Evolutionary conservation across 2,329 filamentous ascomycete genomes (phyloP).

Genomic region (Lachnellula hyalina): DNA sequence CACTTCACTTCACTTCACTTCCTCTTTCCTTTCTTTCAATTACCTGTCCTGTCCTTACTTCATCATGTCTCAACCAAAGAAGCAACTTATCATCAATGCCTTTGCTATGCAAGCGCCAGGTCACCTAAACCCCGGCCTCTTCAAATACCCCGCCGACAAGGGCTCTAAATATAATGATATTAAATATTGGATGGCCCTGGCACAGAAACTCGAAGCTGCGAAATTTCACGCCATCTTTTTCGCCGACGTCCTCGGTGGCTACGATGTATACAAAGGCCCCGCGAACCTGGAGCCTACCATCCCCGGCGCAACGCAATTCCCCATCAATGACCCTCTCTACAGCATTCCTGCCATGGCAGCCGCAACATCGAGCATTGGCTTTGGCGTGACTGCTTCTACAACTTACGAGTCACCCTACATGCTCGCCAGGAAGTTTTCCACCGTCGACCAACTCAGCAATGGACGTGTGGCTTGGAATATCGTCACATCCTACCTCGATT

Average conservation of each 20-base stretch:
- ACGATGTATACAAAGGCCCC: slow-evolving; percentile 64
- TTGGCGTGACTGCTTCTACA: slow-evolving; percentile 62
- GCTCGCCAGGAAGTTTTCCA: slow-evolving; percentile 24
- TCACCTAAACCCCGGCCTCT: slow-evolving; percentile 51
- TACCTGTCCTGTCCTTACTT: neutral
- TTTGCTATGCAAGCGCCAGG: slow-evolving; percentile 46
- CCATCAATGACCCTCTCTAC: slow-evolving; percentile 63
- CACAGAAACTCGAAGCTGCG: slow-evolving; percentile 53
- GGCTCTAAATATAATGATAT: slow-evolving; percentile 57
- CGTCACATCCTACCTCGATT: slow-evolving; percentile 64
- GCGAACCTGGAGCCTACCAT: slow-evolving; percentile 55
- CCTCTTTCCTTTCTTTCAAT: neutral
- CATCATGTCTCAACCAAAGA: slow-evolving; percentile 28
- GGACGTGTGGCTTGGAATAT: slow-evolving; percentile 49
- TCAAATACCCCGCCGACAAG: slow-evolving; percentile 60
- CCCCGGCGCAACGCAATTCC: slow-evolving; percentile 61
- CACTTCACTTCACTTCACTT: neutral
- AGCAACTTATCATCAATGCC: slow-evolving; percentile 45
- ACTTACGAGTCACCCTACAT: slow-evolving; percentile 50
- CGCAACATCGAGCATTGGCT: slow-evolving; percentile 58
- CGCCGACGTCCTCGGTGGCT: slow-evolving; percentile 61
- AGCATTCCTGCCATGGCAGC: slow-evolving; percentile 64
- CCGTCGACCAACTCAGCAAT: slow-evolving; percentile 42
- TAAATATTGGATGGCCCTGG: slow-evolving; percentile 56
- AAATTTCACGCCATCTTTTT: slow-evolving; percentile 65